Conservation (phyloP, 148 eudicot genomes). For the Linanthus parryae region DNA sequence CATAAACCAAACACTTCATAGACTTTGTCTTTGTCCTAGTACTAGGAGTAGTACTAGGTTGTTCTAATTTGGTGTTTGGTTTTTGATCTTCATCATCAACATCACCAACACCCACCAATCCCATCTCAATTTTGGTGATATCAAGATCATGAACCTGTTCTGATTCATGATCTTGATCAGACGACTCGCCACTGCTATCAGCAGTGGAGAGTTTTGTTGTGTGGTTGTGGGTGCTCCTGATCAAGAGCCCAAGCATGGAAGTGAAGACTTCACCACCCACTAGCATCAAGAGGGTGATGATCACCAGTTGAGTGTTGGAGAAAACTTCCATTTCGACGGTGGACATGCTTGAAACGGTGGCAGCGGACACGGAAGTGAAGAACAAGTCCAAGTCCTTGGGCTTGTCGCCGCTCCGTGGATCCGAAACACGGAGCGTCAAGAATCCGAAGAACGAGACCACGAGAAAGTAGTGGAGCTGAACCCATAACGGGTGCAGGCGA, state of each 20-base stretch:
- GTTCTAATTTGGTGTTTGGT: background rate
- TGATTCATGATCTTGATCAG: slow-evolving; percentile 6
- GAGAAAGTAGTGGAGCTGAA: slow-evolving; percentile 33
- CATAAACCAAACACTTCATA: slow-evolving; percentile 20
- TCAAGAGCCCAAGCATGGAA: slow-evolving; percentile 47
- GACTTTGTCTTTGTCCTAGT: slow-evolving; percentile 21
- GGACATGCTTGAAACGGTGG: slow-evolving; percentile 65
- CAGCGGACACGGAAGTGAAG: slow-evolving; percentile 51
- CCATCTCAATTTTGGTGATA: slow-evolving; percentile 13
- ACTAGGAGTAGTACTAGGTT: background rate
- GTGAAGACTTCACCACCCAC: slow-evolving; percentile 62
- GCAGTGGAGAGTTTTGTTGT: background rate
- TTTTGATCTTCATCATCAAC: background rate
- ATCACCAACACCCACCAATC: background rate
- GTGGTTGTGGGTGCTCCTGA: slow-evolving; percentile 13
- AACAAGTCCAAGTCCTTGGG: slow-evolving; percentile 34
- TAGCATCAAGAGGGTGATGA: slow-evolving; percentile 54
- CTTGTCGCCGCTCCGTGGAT: slow-evolving; percentile 9
- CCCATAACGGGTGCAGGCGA: slow-evolving; percentile 19
- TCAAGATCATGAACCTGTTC: slow-evolving; percentile 1
- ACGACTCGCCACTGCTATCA: slow-evolving; percentile 14
- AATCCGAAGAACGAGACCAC: slow-evolving; percentile 24
- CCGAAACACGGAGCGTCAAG: slow-evolving; percentile 7
- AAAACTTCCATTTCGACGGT: slow-evolving; percentile 70
- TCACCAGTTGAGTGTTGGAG: slow-evolving; percentile 47